Evolutionary conservation across 2,329 filamentous ascomycete species (phyloP).

Genomic region (Verticillium nonalfalfae): DNA sequence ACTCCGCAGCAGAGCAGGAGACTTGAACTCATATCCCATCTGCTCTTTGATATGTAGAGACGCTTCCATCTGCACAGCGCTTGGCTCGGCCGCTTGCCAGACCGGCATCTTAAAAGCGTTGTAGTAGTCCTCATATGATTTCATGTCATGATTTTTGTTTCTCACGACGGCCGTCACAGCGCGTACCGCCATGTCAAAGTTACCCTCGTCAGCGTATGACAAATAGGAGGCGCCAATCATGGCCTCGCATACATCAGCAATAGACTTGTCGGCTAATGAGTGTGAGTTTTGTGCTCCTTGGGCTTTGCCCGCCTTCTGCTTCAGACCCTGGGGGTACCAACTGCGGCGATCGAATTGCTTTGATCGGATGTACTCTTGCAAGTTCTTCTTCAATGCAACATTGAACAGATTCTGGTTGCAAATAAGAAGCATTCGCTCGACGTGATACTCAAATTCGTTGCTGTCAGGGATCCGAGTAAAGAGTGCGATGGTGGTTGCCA

Average conservation of each 20-base stretch:
- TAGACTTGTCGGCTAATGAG: slow-evolving; percentile 74
- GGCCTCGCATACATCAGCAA: slow-evolving; percentile 92
- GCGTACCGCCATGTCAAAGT: slow-evolving; percentile 52
- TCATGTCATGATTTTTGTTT: slow-evolving; percentile 63
- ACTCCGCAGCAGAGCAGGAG: slow-evolving; percentile 70
- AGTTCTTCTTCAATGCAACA: slow-evolving; percentile 59
- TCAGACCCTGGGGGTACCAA: slow-evolving; percentile 84
- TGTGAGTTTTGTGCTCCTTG: slow-evolving; percentile 51
- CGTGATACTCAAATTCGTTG: slow-evolving; percentile 82
- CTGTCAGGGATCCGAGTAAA: slow-evolving; percentile 71
- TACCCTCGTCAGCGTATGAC: slow-evolving; percentile 29
- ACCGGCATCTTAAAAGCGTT: slow-evolving; percentile 59
- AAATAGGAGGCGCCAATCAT: slow-evolving; percentile 81
- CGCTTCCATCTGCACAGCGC: slow-evolving; percentile 63
- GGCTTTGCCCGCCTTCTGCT: slow-evolving; percentile 66
- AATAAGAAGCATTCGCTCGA: slow-evolving; percentile 82
- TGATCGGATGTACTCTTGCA: slow-evolving; percentile 76
- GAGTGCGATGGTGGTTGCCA: slow-evolving; percentile 85
- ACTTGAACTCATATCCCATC: slow-evolving; percentile 59
- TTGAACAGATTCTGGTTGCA: slow-evolving; percentile 89
- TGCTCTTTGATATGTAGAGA: slow-evolving; percentile 56
- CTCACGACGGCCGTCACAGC: slow-evolving; percentile 66
- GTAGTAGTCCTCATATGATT: slow-evolving; percentile 67
- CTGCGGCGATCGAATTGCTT: slow-evolving; percentile 70
- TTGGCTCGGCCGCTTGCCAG: slow-evolving; percentile 60